A percentile compares a stretch with the other conserved stretches of the same genome.
Evolutionary conservation across 371 early-diverging fungal species (phyloP).

Genomic region (Quaeritorhiza haematococci): DNA sequence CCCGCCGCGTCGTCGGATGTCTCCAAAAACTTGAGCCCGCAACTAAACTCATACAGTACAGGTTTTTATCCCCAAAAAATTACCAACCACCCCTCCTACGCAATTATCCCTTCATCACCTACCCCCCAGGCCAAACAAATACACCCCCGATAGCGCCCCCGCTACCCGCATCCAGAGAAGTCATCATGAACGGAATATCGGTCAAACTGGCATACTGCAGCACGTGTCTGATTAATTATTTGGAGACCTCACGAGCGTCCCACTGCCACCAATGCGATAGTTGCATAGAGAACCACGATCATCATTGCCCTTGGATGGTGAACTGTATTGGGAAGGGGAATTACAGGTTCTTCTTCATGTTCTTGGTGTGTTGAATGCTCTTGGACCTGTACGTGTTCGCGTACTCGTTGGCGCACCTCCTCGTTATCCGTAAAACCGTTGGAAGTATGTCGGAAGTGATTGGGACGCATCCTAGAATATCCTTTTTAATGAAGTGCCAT

Average conservation of each 20-base stretch:
- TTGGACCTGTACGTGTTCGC: constrained; percentile 53
- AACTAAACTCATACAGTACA: no score
- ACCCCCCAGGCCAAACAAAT: constrained; percentile 24
- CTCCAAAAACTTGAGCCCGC: no score
- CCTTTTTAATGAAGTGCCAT: no score
- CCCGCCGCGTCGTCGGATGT: no score
- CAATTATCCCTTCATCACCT: constrained; percentile 15
- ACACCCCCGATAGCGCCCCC: constrained; percentile 8
- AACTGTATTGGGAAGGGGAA: constrained; percentile 91
- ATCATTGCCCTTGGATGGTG: constrained; percentile 92
- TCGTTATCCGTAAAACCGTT: no score
- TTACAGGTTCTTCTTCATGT: constrained; percentile 78
- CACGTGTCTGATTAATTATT: constrained; percentile 75
- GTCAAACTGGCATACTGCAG: constrained; percentile 81
- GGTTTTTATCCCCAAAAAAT: no score
- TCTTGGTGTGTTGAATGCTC: constrained; percentile 41
- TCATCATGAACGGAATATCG: constrained; percentile 55
- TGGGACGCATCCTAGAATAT: no score
- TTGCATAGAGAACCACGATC: constrained; percentile 65
- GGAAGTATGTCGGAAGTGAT: no score
- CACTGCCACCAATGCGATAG: constrained; percentile 88
- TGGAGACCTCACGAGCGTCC: constrained; percentile 80
- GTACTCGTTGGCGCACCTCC: constrained; percentile 46
- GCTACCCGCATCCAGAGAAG: constrained; percentile 50
- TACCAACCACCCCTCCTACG: no score